A percentile compares a stretch with the other conserved stretches of the same genome.
Evolutionary conservation across 2,329 filamentous ascomycete genomes (phyloP).

Genomic region (Colletotrichum paranaense): DNA sequence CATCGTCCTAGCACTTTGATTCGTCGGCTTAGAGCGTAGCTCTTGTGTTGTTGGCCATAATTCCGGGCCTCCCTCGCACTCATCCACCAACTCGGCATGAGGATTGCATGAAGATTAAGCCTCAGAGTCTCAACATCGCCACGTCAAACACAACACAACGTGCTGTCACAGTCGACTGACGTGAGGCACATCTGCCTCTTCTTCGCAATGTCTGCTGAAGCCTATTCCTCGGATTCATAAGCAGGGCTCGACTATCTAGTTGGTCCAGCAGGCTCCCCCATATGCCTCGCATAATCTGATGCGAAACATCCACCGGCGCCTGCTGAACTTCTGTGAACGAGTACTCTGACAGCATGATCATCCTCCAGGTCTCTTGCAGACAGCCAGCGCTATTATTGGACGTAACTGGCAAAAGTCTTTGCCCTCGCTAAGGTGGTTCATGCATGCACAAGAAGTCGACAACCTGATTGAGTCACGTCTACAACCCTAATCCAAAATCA

Average conservation of each 20-base stretch:
- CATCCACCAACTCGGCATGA: not conserved
- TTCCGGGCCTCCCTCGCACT: conserved; percentile 17
- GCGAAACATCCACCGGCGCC: conserved; percentile 1
- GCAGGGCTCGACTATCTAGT: not conserved
- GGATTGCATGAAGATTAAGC: not conserved
- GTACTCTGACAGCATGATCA: not conserved
- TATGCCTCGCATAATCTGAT: not conserved
- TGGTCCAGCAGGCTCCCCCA: conserved; percentile 7
- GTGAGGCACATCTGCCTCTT: not conserved
- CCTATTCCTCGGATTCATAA: not conserved
- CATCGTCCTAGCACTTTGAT: not conserved
- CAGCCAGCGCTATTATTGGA: not conserved
- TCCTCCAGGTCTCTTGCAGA: not conserved
- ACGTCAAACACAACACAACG: not conserved
- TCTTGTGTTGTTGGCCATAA: conserved; percentile 7
- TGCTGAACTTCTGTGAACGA: not conserved
- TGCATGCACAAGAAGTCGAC: conserved; percentile 14
- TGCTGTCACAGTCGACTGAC: not conserved
- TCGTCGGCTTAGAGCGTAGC: not conserved
- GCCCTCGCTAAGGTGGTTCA: conserved; percentile 9
- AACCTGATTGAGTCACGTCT: conserved; percentile 15
- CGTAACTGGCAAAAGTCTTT: not conserved
- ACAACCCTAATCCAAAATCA: not conserved
- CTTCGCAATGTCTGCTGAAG: not conserved
- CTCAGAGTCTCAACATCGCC: not conserved